Conservation (phyloP, 371 early-diverging fungal species). For the Zychaea mexicana region DNA sequence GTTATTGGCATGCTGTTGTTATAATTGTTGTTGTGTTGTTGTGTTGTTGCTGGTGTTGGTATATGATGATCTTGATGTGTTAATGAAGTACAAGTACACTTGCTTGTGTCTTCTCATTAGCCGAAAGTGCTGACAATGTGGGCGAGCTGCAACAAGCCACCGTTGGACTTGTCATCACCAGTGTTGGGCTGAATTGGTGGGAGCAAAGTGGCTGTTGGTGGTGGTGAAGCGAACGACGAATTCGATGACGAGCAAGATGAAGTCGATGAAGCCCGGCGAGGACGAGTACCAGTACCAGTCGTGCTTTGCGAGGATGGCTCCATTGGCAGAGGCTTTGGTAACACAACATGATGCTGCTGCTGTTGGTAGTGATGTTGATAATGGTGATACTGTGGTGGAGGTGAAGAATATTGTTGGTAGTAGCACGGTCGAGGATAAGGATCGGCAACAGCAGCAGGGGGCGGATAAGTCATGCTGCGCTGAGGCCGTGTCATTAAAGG, state of each 20-base stretch:
- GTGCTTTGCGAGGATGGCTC: conserved; percentile 10
- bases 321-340: conserved; percentile 21
- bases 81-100: background rate
- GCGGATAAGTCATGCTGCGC: background rate
- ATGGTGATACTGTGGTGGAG: background rate
- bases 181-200: conserved; percentile 13
- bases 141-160: conserved; percentile 28
- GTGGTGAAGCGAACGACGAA: conserved; percentile 15
- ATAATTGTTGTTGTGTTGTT: background rate
- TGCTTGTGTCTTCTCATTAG: too few species aligned
- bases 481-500: conserved; percentile 3
- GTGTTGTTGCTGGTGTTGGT: background rate
- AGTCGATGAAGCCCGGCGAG: conserved; percentile 17
- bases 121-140: conserved; percentile 32
- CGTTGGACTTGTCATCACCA: background rate
- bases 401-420: background rate
- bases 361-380: background rate
- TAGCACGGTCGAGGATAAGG: background rate
- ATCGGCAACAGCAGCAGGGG: conserved; percentile 4
- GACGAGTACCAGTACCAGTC: background rate
- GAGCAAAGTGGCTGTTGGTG: conserved; percentile 16
- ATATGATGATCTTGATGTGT: background rate
- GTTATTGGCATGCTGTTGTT: background rate
- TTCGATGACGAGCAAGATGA: conserved; percentile 12
- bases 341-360: background rate